Percentiles rank a stretch among this genome's conserved stretches.
phyloP scores from a whole-genome alignment of 2,329 filamentous ascomycete species.

The Phaeosphaeriaceae sp. region DNA sequence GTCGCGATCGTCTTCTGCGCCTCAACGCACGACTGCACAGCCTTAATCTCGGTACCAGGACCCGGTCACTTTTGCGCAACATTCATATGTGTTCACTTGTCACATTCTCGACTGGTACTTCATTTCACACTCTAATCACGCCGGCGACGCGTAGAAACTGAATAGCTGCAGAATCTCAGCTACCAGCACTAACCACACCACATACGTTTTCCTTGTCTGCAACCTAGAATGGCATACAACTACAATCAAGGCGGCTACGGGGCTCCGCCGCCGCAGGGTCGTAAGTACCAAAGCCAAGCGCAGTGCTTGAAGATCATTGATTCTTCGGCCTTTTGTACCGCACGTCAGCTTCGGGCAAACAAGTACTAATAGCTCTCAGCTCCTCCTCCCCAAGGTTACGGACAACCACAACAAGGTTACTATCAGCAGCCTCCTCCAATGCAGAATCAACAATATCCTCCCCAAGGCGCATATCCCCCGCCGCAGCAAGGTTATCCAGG shows the following conservation, averaged over 20 bases:
- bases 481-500: not conserved
- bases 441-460: slow-evolving; percentile 39
- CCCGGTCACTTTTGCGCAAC: not conserved
- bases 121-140: not conserved
- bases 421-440: slow-evolving; percentile 41
- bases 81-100: not conserved
- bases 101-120: not conserved
- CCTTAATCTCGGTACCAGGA: not conserved
- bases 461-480: slow-evolving; percentile 39
- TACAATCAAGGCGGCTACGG: slow-evolving; percentile 38
- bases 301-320: slow-evolving; percentile 13
- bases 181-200: not conserved
- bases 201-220: not conserved
- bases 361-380: slow-evolving; percentile 35
- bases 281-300: slow-evolving; percentile 31
- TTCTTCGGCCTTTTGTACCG: slow-evolving; percentile 6
- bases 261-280: slow-evolving; percentile 34
- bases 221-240: slow-evolving; percentile 34
- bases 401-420: slow-evolving; percentile 28
- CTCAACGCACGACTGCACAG: slow-evolving; percentile 4
- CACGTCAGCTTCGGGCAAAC: slow-evolving; percentile 24
- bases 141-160: not conserved
- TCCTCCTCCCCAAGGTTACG: slow-evolving; percentile 35
- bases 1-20: slow-evolving; percentile 5
- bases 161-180: not conserved